Conservation (phyloP, 2,329 filamentous ascomycete species). For the Acarospora socialis region DNA sequence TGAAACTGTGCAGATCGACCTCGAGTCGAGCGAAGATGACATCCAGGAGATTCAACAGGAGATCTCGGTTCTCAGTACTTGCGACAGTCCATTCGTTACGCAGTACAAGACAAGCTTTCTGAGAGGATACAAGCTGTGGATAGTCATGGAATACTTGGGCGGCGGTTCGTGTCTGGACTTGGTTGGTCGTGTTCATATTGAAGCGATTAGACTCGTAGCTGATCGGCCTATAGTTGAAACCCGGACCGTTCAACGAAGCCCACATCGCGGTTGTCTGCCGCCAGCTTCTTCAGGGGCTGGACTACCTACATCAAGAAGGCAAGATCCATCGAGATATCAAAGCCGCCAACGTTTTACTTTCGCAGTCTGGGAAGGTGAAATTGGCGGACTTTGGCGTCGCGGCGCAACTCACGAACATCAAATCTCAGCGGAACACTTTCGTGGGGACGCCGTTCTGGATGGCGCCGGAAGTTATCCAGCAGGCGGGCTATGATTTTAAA, state of each 20-base stretch:
- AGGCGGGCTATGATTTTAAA: constrained; percentile 72
- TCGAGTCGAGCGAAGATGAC: constrained; percentile 96
- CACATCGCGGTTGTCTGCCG: constrained; percentile 92
- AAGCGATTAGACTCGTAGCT: constrained; percentile 14
- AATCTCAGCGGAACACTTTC: constrained; percentile 93
- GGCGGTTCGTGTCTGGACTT: constrained; percentile 91
- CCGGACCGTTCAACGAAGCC: constrained; percentile 70
- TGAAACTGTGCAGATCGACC: constrained; percentile 58
- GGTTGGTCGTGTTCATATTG: constrained; percentile 35
- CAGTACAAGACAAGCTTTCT: constrained; percentile 95
- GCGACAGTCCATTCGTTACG: constrained; percentile 83
- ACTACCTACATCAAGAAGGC: constrained; percentile 84
- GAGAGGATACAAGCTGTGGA: constrained; percentile 95
- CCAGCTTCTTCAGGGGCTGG: constrained; percentile 75
- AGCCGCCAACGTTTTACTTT: constrained; percentile 90
- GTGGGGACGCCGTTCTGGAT: constrained; percentile 97
- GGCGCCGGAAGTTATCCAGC: constrained; percentile 88
- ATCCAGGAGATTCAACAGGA: constrained; percentile 97
- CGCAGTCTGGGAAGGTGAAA: constrained; percentile 80
- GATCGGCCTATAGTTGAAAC: constrained; percentile 54
- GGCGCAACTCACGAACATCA: constrained; percentile 91
- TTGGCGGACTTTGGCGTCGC: constrained; percentile 95
- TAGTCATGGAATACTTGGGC: constrained; percentile 95
- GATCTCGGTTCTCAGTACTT: constrained; percentile 88
- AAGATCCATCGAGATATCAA: constrained; percentile 98